phyloP scores from a whole-genome alignment of 352 stramenopile species.

The Globisporangium nagaii region DNA sequence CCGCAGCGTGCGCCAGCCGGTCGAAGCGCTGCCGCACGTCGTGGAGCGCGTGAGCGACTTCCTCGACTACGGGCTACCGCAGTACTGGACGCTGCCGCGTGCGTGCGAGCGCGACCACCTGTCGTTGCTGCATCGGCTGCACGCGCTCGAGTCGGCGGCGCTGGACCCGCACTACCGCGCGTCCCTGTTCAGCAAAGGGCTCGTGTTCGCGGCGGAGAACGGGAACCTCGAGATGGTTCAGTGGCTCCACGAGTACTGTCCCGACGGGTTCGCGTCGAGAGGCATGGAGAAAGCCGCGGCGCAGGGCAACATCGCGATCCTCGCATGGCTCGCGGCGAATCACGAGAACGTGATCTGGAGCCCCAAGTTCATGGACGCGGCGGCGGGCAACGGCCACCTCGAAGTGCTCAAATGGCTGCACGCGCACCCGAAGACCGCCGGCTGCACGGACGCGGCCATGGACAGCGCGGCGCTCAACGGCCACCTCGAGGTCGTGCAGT shows the following conservation, averaged over 20 bases:
- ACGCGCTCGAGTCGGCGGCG: background rate
- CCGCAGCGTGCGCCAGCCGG: background rate
- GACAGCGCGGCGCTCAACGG: conserved; percentile 10
- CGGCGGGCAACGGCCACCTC: conserved; percentile 2
- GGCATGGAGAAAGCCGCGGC: conserved; percentile 9
- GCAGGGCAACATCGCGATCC: background rate
- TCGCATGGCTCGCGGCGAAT: conserved; percentile 3
- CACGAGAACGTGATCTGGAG: conserved; percentile 1
- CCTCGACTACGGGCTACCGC: conserved; percentile 4
- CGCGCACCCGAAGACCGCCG: background rate
- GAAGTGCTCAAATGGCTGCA: conserved; percentile 6
- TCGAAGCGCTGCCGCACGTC: conserved; percentile 1
- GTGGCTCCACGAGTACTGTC: conserved; percentile 11
- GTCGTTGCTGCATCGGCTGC: background rate
- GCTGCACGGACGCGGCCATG: conserved; percentile 11
- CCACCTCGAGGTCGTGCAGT: conserved; percentile 14
- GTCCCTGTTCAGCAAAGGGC: background rate
- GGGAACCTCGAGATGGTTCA: conserved; percentile 7
- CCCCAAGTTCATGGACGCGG: conserved; percentile 5
- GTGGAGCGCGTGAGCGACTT: conserved; percentile 8
- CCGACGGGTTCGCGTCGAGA: background rate
- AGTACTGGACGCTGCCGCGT: conserved; percentile 1
- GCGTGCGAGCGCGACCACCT: conserved; percentile 3
- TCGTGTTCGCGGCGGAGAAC: background rate
- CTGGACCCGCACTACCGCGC: conserved; percentile 1